Conservation (phyloP, 2,329 filamentous ascomycete genomes). For the Tolypocladium inflatum region DNA sequence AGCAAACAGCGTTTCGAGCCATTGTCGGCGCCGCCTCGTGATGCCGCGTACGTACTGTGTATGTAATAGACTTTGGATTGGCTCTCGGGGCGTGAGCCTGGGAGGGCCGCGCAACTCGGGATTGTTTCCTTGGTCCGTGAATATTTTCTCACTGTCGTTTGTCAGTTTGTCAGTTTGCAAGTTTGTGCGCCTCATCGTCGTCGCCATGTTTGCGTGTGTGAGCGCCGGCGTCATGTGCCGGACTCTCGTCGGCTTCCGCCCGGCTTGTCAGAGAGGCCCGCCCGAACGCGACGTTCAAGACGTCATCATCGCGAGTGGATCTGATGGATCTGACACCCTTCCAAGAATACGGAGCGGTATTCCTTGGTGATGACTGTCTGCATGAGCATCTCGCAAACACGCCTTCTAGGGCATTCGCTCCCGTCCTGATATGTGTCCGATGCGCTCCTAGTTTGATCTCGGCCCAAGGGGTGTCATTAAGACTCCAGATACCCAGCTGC, state of each 20-base stretch:
- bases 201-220: background rate
- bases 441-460: background rate
- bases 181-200: background rate
- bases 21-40: background rate
- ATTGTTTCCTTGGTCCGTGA: background rate
- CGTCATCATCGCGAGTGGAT: background rate
- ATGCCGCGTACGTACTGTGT: background rate
- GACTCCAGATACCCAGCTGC: background rate
- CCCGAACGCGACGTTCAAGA: background rate
- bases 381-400: background rate
- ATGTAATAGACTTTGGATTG: background rate
- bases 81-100: background rate
- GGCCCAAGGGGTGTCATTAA: background rate
- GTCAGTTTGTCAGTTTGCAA: background rate
- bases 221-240: background rate
- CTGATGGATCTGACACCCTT: background rate
- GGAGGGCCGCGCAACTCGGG: background rate
- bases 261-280: background rate
- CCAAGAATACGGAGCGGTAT: background rate
- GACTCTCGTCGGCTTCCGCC: background rate
- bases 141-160: background rate
- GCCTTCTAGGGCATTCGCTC: background rate
- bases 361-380: background rate
- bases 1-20: background rate
- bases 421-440: background rate